Conservation (phyloP, 2,329 filamentous ascomycete genomes). For the Talaromyces funiculosus region DNA sequence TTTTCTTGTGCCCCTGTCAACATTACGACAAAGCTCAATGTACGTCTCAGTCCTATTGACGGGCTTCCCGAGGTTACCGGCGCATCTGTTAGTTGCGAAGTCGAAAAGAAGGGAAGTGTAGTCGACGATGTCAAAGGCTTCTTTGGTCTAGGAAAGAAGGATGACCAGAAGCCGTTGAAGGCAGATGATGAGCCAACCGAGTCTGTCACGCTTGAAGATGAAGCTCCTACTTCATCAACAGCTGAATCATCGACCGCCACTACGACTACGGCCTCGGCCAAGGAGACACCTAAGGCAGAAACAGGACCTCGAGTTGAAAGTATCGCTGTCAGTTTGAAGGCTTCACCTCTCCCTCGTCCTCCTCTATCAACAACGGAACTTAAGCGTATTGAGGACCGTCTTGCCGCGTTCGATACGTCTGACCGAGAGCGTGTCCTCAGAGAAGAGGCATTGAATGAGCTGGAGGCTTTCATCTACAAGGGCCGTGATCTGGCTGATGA, state of each 20-base stretch:
- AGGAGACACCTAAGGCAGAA: conserved; percentile 37
- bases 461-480: conserved; percentile 92
- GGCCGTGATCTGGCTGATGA: conserved; percentile 76
- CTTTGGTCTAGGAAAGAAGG: conserved; percentile 87
- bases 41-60: conserved; percentile 65
- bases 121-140: conserved; percentile 94
- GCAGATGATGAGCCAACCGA: conserved; percentile 54
- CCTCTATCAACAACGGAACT: conserved; percentile 32
- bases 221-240: conserved; percentile 41
- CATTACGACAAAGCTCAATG: conserved; percentile 71
- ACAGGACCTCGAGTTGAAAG: conserved; percentile 46
- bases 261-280: conserved; percentile 45
- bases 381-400: conserved; percentile 59
- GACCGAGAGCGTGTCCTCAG: conserved; percentile 70
- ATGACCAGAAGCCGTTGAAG: conserved; percentile 66
- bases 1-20: conserved; percentile 71
- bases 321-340: conserved; percentile 49
- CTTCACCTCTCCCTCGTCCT: conserved; percentile 40
- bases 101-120: conserved; percentile 73
- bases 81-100: conserved; percentile 79
- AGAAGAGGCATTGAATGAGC: conserved; percentile 82
- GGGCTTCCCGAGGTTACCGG: conserved; percentile 74
- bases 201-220: conserved; percentile 42
- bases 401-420: conserved; percentile 79
- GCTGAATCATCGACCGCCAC: conserved; percentile 34